Evolutionary conservation across 495 filamentous ascomycete genomes (phyloP), one percentile per base, ranked within the genome.

Genomic region (Pyrenopolyporus hunteri): DNA sequence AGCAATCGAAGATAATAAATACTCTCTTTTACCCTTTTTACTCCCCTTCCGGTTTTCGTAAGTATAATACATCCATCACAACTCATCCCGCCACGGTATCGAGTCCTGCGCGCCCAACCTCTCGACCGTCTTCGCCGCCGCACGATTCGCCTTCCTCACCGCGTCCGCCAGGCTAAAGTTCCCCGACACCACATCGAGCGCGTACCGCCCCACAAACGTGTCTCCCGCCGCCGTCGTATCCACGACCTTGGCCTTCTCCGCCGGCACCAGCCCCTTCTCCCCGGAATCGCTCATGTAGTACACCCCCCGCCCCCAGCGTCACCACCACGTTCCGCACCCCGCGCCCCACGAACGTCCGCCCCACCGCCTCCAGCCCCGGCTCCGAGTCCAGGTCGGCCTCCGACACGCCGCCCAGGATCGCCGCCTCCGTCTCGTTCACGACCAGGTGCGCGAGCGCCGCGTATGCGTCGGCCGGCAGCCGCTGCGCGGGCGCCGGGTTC

Each of bases 161-260:
- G 88, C 87, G 8, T 74, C 74, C 35, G 78, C 82, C 64, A 88
- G 83, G 31, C 83, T 75, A 52, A 76, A 80, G 13, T 59, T 71
- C 17, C 67, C 72, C 28, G 80, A 82, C 56, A 79, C 81, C 0
- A 80, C 81, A 44, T 82, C 80, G 14, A 93, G 84, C 3, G 93
- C 90, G 76, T 96, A 97, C 32, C 80, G 85, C 2, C 94, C 94
- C 2, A 95, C 90, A 74, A 96, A 98, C 3, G 93, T 96, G 73
- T 98, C 94, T 0, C 94, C 94, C 11, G 93, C 94, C 0, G 88
- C 93, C 3, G 94, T 98, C 4, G 93, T 98, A 76, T 98, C 94
- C 4, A 96, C 82, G 16, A 97, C 93, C 50, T 80, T 84, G 0
- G 83, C 84, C 69, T 80, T 85, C 63, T 79, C 81, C 7, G 85